phyloP scores from a whole-genome alignment of 257 asterid genomes.

The Linaria vulgaris region DNA sequence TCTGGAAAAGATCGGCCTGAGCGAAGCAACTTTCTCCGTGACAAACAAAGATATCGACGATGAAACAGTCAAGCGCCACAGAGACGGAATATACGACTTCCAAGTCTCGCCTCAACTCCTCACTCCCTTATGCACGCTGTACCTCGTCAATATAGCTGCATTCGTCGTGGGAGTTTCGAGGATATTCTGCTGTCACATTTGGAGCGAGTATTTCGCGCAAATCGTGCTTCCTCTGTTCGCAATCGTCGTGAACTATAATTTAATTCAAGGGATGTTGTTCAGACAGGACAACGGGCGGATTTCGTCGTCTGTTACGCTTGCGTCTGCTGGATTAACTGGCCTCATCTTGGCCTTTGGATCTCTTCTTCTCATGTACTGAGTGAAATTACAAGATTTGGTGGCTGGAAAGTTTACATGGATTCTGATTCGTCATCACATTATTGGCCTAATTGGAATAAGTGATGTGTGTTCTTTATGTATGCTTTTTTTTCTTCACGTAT shows the following conservation, averaged over 20 bases:
- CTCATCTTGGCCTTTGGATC: conserved; percentile 25
- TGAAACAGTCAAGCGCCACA: conserved; percentile 37
- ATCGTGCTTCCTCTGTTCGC: conserved; percentile 39
- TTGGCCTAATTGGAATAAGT: too few species aligned
- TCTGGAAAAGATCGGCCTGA: conserved; percentile 37
- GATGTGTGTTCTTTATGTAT: too few species aligned
- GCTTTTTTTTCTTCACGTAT: too few species aligned
- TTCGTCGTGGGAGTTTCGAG: conserved; percentile 36
- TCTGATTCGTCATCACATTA: too few species aligned
- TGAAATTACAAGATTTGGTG: too few species aligned
- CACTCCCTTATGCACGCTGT: conserved; percentile 50
- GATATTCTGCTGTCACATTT: conserved; percentile 21
- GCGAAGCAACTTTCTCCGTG: conserved; percentile 52
- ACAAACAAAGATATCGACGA: conserved; percentile 59
- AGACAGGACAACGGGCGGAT: conserved; percentile 52
- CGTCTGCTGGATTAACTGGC: conserved; percentile 29
- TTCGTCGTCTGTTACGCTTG: conserved; percentile 27
- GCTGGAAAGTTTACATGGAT: too few species aligned
- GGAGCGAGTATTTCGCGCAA: conserved; percentile 37
- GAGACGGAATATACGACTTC: conserved; percentile 55
- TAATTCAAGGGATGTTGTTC: conserved; percentile 63
- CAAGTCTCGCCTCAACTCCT: conserved; percentile 43
- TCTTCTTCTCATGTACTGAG: conserved; percentile 25
- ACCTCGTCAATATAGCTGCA: conserved; percentile 39
- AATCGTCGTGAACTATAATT: conserved; percentile 45